Evolutionary conservation across 1,284 basidiomycete genomes (phyloP).

Genomic region (Trametes sp.): DNA sequence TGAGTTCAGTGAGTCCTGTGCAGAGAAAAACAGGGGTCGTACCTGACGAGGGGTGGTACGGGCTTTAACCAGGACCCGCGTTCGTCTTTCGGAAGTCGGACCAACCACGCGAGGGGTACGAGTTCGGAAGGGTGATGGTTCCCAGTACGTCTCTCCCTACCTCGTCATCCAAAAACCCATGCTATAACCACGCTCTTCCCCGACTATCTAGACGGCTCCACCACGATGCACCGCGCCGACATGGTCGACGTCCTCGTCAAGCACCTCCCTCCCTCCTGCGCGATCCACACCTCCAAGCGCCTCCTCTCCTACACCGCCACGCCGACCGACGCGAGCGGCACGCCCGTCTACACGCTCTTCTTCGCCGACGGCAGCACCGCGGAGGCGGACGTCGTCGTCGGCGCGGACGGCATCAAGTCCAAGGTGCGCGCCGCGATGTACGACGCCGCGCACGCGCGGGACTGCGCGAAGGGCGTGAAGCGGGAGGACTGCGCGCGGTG

Average conservation of each 20-base stretch:
- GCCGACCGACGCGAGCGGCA: background rate
- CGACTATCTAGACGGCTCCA: constrained; percentile 40
- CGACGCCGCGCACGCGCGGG: constrained; percentile 20
- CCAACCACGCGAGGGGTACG: constrained; percentile 24
- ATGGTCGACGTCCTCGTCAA: constrained; percentile 44
- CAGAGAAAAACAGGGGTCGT: background rate
- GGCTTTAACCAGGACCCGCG: constrained; percentile 19
- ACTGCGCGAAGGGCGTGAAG: constrained; percentile 2
- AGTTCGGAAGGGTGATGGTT: constrained; percentile 26
- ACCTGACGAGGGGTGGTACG: no score
- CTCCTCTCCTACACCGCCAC: constrained; percentile 37
- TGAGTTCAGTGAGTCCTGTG: constrained; percentile 11
- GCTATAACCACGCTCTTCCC: background rate
- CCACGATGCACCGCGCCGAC: constrained; percentile 44
- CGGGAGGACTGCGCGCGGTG: constrained; percentile 26
- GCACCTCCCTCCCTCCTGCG: constrained; percentile 41
- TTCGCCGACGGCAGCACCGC: constrained; percentile 33
- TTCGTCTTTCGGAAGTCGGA: constrained; percentile 35
- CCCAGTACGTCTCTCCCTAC: constrained; percentile 18
- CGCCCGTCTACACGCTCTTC: constrained; percentile 17
- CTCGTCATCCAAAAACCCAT: background rate
- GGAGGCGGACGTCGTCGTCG: constrained; percentile 32
- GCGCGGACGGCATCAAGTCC: constrained; percentile 58
- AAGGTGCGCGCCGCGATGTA: constrained; percentile 39
- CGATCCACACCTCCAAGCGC: constrained; percentile 45